A percentile compares a stretch with the other conserved stretches of the same genome.
phyloP scores from a whole-genome alignment of 2,329 filamentous ascomycete species.

The Fusarium cyanostomum region DNA sequence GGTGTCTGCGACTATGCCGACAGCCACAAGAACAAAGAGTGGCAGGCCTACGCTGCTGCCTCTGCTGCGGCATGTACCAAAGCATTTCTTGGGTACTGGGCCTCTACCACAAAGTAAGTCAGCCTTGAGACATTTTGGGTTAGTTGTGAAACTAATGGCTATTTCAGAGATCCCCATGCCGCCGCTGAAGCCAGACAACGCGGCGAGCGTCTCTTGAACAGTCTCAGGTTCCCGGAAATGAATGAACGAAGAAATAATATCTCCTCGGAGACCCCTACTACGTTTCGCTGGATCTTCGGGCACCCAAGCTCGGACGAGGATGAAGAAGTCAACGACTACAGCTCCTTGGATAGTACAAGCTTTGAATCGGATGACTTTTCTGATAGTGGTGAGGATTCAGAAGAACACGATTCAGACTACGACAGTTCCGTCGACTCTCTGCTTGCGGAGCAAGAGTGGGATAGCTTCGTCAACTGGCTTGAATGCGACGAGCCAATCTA shows the following conservation, averaged over 20 bases:
- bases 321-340: background rate
- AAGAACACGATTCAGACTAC: background rate
- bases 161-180: background rate
- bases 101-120: background rate
- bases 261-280: background rate
- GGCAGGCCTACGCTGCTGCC: conserved; percentile 5
- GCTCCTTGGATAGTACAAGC: no score
- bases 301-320: background rate
- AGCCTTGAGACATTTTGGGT: background rate
- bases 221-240: background rate
- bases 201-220: background rate
- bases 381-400: no score
- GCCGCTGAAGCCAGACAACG: background rate
- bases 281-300: background rate
- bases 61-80: background rate
- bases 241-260: background rate
- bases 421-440: no score
- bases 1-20: conserved; percentile 27
- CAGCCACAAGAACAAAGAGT: conserved; percentile 16
- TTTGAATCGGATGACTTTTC: background rate
- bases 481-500: background rate
- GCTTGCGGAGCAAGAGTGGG: background rate
- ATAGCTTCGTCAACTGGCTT: background rate
- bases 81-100: conserved; percentile 10
- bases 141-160: background rate